Evolutionary conservation across 768 basidiomycete species (phyloP).

Genomic region (Zangia roseola): DNA sequence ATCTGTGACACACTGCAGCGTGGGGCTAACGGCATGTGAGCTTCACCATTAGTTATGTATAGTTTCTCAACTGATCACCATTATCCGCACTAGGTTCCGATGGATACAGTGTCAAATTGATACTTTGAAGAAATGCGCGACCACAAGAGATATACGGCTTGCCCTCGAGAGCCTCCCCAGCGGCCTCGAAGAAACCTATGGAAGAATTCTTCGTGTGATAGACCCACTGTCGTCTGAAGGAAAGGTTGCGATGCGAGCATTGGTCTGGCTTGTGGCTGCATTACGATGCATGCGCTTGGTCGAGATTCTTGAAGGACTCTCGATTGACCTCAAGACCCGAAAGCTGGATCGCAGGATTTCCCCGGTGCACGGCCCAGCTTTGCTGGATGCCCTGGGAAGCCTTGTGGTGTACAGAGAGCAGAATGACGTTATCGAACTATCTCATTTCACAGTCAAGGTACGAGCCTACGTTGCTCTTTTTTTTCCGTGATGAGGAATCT

Average conservation of each 20-base stretch:
- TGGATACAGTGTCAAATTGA: no score
- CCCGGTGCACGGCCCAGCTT: no score
- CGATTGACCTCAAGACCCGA: constrained; percentile 5
- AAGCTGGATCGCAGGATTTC: no score
- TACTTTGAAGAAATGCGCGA: constrained; percentile 9
- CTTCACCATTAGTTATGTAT: neutral
- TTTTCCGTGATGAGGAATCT: no score
- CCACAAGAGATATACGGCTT: neutral
- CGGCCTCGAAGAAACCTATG: constrained; percentile 17
- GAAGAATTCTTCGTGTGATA: constrained; percentile 14
- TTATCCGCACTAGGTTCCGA: constrained; percentile 18
- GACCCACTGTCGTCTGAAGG: neutral
- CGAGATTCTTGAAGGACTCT: constrained; percentile 9
- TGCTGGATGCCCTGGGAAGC: constrained; percentile 11
- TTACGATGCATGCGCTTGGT: constrained; percentile 4
- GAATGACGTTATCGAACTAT: neutral
- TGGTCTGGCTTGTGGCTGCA: constrained; percentile 16
- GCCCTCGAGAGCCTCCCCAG: constrained; percentile 10
- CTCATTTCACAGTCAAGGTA: constrained; percentile 21
- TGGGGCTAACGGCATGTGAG: neutral
- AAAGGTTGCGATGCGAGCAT: neutral
- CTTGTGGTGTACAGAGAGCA: constrained; percentile 10
- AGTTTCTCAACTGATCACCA: no score
- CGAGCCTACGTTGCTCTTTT: no score
- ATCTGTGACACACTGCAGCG: neutral